A percentile compares a stretch with the other conserved stretches of the same genome.
Evolutionary conservation across 257 asterid species (phyloP).

Genomic region (Fraxinus anomala): DNA sequence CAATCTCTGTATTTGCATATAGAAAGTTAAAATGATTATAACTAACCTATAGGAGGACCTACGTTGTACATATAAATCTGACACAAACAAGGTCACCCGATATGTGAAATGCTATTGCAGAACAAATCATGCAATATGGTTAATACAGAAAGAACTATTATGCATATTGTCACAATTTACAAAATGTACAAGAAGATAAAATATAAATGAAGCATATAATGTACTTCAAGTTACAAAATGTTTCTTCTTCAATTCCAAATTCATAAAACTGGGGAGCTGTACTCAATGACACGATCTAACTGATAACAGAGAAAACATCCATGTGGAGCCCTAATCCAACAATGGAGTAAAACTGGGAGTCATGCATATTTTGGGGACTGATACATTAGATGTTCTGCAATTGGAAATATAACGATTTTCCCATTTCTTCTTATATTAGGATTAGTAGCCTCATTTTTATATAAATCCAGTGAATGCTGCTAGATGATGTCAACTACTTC

Average conservation of each 20-base stretch:
- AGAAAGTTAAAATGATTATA: not conserved
- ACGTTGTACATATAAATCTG: not conserved
- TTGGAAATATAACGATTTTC: not conserved
- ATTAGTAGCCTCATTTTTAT: not conserved
- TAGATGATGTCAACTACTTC: constrained; percentile 4
- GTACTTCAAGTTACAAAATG: not conserved
- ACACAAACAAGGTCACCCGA: not conserved
- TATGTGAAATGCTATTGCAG: not conserved
- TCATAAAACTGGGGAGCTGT: not conserved
- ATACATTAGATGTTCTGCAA: not conserved
- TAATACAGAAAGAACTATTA: not conserved
- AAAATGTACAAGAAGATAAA: not conserved
- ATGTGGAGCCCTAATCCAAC: not conserved
- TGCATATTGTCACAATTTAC: not conserved
- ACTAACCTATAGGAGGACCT: not conserved
- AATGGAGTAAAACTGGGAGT: not conserved
- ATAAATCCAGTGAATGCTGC: not conserved
- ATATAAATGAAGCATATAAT: not conserved
- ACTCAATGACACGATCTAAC: not conserved
- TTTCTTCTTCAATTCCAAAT: not conserved
- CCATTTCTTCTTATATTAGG: not conserved
- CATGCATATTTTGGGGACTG: not conserved
- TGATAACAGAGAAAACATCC: not conserved
- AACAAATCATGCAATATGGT: not conserved
- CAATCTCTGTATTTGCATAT: not conserved